Percentiles rank a stretch among this genome's conserved stretches.
phyloP scores from a whole-genome alignment of 108 stramenopile species.

The Chaetoceros muelleri region DNA sequence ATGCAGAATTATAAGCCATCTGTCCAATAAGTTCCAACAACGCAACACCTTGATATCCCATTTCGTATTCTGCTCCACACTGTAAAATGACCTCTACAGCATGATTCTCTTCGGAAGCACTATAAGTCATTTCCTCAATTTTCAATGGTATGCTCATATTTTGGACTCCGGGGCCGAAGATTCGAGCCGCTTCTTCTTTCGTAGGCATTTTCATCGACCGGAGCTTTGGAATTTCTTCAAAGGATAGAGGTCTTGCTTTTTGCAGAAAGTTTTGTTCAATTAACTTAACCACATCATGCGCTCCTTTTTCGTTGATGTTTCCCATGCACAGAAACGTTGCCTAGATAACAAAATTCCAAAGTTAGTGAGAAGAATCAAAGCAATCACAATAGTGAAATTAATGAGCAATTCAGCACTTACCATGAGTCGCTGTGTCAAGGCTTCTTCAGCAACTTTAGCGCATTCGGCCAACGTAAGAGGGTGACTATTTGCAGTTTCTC shows the following conservation, averaged over 20 bases:
- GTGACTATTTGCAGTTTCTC: constrained; percentile 42
- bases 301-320: constrained; percentile 65
- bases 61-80: constrained; percentile 42
- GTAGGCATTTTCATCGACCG: constrained; percentile 66
- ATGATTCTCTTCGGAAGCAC: constrained; percentile 69
- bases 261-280: constrained; percentile 42
- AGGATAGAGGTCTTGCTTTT: constrained; percentile 29
- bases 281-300: constrained; percentile 38
- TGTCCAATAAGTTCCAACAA: constrained; percentile 63
- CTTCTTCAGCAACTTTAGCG: constrained; percentile 49
- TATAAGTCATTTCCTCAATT: constrained; percentile 55
- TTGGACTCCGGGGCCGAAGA: constrained; percentile 44
- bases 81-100: constrained; percentile 71
- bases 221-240: constrained; percentile 60
- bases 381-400: no score
- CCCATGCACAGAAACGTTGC: constrained; percentile 72
- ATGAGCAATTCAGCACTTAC: no score
- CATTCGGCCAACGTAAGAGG: constrained; percentile 81
- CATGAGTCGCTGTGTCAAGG: constrained; percentile 48
- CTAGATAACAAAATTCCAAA: no score
- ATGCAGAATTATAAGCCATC: constrained; percentile 80
- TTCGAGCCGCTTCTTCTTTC: constrained; percentile 44
- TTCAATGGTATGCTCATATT: constrained; percentile 37
- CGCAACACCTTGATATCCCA: constrained; percentile 71
- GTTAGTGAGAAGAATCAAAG: no score